These are phyloP conservation scores for Candida nonsorbophila DNA, from an alignment of 805 yeast species.

Conservation along the genomic window DNA sequence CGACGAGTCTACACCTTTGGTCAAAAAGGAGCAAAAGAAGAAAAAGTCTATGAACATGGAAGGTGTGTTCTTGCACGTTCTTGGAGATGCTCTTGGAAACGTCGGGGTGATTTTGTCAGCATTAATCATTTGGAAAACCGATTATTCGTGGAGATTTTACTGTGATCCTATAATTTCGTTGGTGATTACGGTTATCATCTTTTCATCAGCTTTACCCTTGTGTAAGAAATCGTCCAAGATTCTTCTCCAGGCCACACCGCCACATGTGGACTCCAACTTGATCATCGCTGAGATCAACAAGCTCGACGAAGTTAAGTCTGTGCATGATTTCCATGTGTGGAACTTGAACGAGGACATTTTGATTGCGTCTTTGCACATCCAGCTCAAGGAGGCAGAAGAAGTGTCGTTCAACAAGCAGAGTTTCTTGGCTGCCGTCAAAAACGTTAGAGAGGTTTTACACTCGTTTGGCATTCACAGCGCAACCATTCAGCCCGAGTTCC, in stretches of 20 bases:
- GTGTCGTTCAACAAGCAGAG: conserved; percentile 29
- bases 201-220: conserved; percentile 86
- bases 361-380: conserved; percentile 87
- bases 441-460: conserved; percentile 75
- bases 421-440: conserved; percentile 65
- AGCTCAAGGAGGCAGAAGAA: conserved; percentile 41
- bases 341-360: conserved; percentile 81
- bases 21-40: conserved; percentile 18
- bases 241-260: conserved; percentile 88
- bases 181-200: conserved; percentile 80
- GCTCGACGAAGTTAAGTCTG: conserved; percentile 70
- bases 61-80: conserved; percentile 91
- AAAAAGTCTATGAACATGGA: conserved; percentile 87
- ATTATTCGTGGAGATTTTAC: conserved; percentile 81
- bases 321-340: conserved; percentile 97
- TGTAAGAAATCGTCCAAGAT: conserved; percentile 84
- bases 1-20: conserved; percentile 33
- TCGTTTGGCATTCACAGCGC: conserved; percentile 86
- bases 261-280: conserved; percentile 68
- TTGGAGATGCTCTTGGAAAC: conserved; percentile 96
- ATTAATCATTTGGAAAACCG: conserved; percentile 88
- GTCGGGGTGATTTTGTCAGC: conserved; percentile 91
- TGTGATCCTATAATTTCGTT: conserved; percentile 84
- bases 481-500: conserved; percentile 93
- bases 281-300: conserved; percentile 64